Conservation (phyloP, 1,284 basidiomycete genomes). For the Chalciporus sp. region DNA sequence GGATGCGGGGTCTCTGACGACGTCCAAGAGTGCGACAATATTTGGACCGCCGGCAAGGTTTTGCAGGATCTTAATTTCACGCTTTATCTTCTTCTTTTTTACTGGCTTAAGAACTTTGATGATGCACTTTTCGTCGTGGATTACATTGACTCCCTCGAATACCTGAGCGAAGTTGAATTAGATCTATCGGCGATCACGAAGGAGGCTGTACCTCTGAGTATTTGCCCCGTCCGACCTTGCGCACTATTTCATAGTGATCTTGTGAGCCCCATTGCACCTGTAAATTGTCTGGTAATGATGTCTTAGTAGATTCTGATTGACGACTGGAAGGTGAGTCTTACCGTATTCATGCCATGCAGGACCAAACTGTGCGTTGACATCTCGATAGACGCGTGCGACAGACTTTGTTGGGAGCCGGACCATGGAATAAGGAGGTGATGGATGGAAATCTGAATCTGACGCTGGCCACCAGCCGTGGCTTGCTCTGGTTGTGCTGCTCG, state of each 20-base stretch:
- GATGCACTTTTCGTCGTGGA: conserved; percentile 94
- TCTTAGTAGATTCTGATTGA: conserved; percentile 23
- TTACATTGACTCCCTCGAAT: conserved; percentile 95
- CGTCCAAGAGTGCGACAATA: conserved; percentile 87
- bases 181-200: conserved; percentile 14
- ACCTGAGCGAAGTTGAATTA: conserved; percentile 57
- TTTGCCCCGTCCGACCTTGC: conserved; percentile 96
- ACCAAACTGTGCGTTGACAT: conserved; percentile 73
- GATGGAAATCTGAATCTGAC: conserved; percentile 1
- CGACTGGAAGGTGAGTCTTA: conserved; percentile 14
- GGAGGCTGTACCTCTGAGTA: conserved; percentile 79
- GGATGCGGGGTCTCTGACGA: conserved; percentile 91
- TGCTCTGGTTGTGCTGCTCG: conserved; percentile 1
- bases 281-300: conserved; percentile 67
- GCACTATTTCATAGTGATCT: conserved; percentile 98
- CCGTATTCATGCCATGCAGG: conserved; percentile 84
- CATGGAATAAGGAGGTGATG: conserved; percentile 44
- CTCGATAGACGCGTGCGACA: conserved; percentile 73
- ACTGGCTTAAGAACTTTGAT: conserved; percentile 99
- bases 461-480: background rate
- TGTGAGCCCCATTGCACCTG: conserved; percentile 95
- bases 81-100: conserved; percentile 99
- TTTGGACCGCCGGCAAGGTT: conserved; percentile 97
- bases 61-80: conserved; percentile 98
- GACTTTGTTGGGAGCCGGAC: conserved; percentile 69